Evolutionary conservation across 169 alveolate species (phyloP), one percentile per base, ranked within the genome.

Genomic region (Eimeria nieschulzi): DNA sequence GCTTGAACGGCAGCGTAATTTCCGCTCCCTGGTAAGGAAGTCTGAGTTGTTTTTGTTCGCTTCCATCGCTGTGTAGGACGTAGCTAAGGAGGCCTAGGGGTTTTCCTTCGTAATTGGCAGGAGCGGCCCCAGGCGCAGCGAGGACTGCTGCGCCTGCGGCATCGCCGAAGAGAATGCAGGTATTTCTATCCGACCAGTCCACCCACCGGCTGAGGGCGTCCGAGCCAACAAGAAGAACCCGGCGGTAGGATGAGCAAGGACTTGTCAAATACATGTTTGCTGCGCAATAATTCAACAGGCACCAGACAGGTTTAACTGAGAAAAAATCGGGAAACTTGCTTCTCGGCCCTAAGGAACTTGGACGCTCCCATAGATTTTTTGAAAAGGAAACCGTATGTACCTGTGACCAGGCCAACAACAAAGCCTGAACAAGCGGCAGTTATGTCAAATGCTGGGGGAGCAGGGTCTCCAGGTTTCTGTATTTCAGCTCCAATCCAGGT

Each of bases 351-450:
- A 33, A 33, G 46, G 3, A 33, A 33, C 46, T 33, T 33, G 46
- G 46, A 33, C 46, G 46, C 46, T 33, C 0, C 46, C 46, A 1
- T 33, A 33, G 3, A 3, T 8, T 0, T 51, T 68, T 68, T 17
- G 53, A 39, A 26, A 55, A 46, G 46, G 46, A 33, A 33, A 33
- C 46, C 3, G 46, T 33, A 33, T 0, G 73, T 64, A 94, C 96
- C 96, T 10, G 94, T 94, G 68, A 92, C 88, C 66, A 94, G 93
- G 61, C 95, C 95, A 59, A 92, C 93, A 55, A 94, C 92, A 63
- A 94, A 94, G 46, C 96, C 96, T 26, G 96, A 82, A 21, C 96
- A 94, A 23, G 96, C 96, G 12, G 96, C 96, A 19, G 95, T 94
- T 19, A 94, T 39, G 78, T 94, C 96, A n/a, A 83, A 91, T 5